Percentiles rank a stretch among this genome's conserved stretches.
These are phyloP conservation scores for Paragyromitra xinjiangensis DNA, from an alignment of 495 filamentous ascomycete species.

Conservation along the genomic window DNA sequence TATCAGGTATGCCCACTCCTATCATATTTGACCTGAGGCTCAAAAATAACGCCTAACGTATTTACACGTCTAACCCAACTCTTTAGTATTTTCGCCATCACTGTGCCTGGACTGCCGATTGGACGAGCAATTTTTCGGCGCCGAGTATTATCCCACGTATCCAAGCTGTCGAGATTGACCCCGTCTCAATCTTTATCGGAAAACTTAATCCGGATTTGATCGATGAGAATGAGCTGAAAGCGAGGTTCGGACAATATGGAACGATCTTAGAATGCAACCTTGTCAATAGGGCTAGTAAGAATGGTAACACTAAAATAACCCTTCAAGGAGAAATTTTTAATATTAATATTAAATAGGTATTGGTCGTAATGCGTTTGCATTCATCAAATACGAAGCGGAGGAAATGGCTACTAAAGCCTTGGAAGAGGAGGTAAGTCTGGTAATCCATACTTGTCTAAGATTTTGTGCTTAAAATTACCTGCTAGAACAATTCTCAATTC, in stretches of 20 bases:
- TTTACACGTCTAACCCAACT: slow-evolving; percentile 8
- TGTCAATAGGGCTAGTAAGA: slow-evolving; percentile 52
- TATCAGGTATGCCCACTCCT: slow-evolving; percentile 47
- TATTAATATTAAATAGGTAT: slow-evolving; percentile 34
- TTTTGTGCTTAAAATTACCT: slow-evolving; percentile 14
- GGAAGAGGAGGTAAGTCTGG: slow-evolving; percentile 45
- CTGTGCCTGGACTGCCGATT: slow-evolving; percentile 52
- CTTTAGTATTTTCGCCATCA: slow-evolving; percentile 54
- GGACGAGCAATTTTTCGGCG: slow-evolving; percentile 54
- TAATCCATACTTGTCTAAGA: neutral
- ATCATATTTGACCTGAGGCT: neutral
- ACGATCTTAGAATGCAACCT: slow-evolving; percentile 55
- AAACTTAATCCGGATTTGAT: slow-evolving; percentile 53
- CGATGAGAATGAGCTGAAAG: slow-evolving; percentile 45
- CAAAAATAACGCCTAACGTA: neutral
- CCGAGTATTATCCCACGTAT: slow-evolving; percentile 47
- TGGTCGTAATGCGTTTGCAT: slow-evolving; percentile 54
- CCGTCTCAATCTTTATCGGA: slow-evolving; percentile 53
- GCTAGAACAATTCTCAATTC: slow-evolving; percentile 50
- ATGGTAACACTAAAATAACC: slow-evolving; percentile 11
- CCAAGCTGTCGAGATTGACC: slow-evolving; percentile 47
- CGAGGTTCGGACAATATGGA: slow-evolving; percentile 51
- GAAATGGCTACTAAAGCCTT: slow-evolving; percentile 50
- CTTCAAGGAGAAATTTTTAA: neutral
- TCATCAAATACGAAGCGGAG: slow-evolving; percentile 53